Conservation (phyloP, 768 basidiomycete species). For the Mycena belliarum region DNA sequence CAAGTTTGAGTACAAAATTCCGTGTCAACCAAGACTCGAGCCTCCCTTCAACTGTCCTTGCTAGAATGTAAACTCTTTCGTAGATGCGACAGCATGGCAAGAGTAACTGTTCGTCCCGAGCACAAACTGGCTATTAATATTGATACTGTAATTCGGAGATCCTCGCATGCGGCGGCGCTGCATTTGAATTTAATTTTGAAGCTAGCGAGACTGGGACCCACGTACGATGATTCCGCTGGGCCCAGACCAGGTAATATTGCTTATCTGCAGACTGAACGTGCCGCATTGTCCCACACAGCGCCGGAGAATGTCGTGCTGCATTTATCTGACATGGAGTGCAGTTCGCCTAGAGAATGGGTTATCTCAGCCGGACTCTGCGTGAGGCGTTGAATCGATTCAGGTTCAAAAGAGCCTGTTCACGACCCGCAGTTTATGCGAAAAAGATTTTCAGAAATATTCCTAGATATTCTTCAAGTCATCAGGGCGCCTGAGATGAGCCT, state of each 20-base stretch:
- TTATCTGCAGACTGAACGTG: slow-evolving; percentile 35
- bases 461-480: too few relatives aligned
- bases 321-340: too few relatives aligned
- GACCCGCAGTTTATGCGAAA: too few relatives aligned
- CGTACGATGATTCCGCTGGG: slow-evolving; percentile 28
- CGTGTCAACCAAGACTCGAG: too few relatives aligned
- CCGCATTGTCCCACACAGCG: slow-evolving; percentile 34
- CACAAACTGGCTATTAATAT: slow-evolving; percentile 1
- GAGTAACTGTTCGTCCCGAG: slow-evolving; percentile 8
- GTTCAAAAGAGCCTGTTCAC: background rate
- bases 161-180: slow-evolving; percentile 33
- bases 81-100: slow-evolving; percentile 14
- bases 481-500: background rate
- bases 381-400: slow-evolving; percentile 24
- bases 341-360: too few relatives aligned
- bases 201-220: slow-evolving; percentile 26
- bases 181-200: slow-evolving; percentile 33
- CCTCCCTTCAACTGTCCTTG: too few relatives aligned
- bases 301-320: slow-evolving; percentile 32
- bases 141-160: slow-evolving; percentile 8
- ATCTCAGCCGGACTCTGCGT: slow-evolving; percentile 24
- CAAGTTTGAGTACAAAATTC: too few relatives aligned
- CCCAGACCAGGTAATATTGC: slow-evolving; percentile 32
- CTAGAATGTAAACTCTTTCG: slow-evolving; percentile 10
- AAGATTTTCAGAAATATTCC: too few relatives aligned